Percentiles rank a stretch among this genome's conserved stretches.
Evolutionary conservation across 2,329 filamentous ascomycete genomes (phyloP).

Genomic region (Drechmeria coniospora): DNA sequence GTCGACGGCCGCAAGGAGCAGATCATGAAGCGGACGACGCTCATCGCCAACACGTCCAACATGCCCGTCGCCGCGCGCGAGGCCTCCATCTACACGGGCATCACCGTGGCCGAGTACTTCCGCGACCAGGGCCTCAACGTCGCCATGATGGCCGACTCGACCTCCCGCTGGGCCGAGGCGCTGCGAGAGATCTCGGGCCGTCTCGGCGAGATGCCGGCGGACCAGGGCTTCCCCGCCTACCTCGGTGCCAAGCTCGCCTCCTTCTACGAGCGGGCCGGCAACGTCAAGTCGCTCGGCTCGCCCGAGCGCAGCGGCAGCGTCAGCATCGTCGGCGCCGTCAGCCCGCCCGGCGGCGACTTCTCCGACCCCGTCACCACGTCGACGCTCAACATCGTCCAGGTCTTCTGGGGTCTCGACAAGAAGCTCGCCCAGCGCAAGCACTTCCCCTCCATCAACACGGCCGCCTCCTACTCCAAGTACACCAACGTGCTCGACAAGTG

Average conservation of each 20-base stretch:
- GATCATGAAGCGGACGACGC: slow-evolving; percentile 98
- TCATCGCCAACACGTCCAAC: slow-evolving; percentile 99
- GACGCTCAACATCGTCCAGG: slow-evolving; percentile 93
- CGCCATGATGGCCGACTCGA: slow-evolving; percentile 99
- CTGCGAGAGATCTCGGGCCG: slow-evolving; percentile 97
- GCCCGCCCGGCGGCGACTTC: slow-evolving; percentile 95
- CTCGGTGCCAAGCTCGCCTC: slow-evolving; percentile 91
- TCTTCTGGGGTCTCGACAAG: slow-evolving; percentile 99
- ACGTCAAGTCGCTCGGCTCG: slow-evolving; percentile 70
- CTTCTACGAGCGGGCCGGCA: slow-evolving; percentile 97
- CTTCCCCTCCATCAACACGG: slow-evolving; percentile 97
- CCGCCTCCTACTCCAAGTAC: slow-evolving; percentile 93
- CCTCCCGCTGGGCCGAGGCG: slow-evolving; percentile 96
- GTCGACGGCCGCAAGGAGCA: slow-evolving; percentile 90
- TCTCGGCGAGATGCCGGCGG: slow-evolving; percentile 98
- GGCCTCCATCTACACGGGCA: slow-evolving; percentile 95
- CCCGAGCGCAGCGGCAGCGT: slow-evolving; percentile 83
- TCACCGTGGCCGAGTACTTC: slow-evolving; percentile 93
- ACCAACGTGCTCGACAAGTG: slow-evolving; percentile 74
- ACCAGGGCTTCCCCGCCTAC: slow-evolving; percentile 98
- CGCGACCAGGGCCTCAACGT: slow-evolving; percentile 93
- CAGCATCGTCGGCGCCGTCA: slow-evolving; percentile 95
- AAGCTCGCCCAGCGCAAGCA: slow-evolving; percentile 98
- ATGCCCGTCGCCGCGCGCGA: slow-evolving; percentile 98
- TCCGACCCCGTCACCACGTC: slow-evolving; percentile 91